Base-by-base conservation (phyloP, 1,284 basidiomycete species). In the Amylostereum areolatum region DNA sequence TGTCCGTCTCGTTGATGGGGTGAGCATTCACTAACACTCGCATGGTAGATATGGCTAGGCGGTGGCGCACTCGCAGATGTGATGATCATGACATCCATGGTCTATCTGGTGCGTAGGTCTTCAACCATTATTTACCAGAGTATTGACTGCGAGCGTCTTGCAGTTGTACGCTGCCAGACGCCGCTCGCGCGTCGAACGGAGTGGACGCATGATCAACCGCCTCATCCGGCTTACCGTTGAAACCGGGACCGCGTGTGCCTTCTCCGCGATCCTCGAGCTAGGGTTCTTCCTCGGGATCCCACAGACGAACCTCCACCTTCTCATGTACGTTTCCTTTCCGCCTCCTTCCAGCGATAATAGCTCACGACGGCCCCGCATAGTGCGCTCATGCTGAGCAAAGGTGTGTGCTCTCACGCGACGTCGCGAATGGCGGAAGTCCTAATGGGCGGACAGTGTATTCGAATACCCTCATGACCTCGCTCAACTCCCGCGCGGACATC, bases 201-300 rank as follows among this genome's bases (percentile, higher is more conserved):
- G 50, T 27, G 44, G 49, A 42, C 39, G 48, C 29, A 44, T 52
- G 11, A 40, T 54, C 4, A 49, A 51, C 12, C 47, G 53, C 3
- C 53, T 54, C 30, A 52, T 54, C 32, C 47, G 45, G 4, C 45
- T 54, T 10, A 48, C 53, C 11, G 45, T 54, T 29, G 53, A 54
- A 39, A 54, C 53, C 1, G 53, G 53, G n/a, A 45, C 46, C 18
- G 50, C 50, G 11, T 49, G 47, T 25, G 49, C 53, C 7, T 35
- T 45, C 3, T 36, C 47, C 2, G 53, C 53, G 7, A 25, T 54
- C n/a, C 32, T 54, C 6, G 47, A 52, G n/a, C 44, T 54, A 4
- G 39, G 31, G 3, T 35, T 54, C 29, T 54, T 52, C 53, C 30
- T 49, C 9, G 43, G 44, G 28, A 33, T 43, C 9, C 42, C 47